Evolutionary conservation across 2,329 filamentous ascomycete genomes (phyloP).

Genomic region (Emericellopsis cladophorae): DNA sequence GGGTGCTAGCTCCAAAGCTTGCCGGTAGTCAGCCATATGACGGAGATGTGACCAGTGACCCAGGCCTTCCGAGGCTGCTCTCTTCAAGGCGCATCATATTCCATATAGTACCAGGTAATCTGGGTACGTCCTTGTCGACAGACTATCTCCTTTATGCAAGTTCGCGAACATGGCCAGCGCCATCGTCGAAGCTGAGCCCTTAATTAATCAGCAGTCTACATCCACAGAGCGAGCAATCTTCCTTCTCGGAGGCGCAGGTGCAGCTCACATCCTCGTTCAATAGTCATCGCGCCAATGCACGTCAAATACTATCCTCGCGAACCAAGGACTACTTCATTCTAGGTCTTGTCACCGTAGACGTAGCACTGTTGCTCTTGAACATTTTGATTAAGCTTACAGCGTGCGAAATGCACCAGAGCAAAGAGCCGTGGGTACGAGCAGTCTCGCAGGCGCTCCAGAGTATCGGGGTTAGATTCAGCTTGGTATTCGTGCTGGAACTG

Average conservation of each 20-base stretch:
- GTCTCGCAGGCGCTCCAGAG: slow-evolving; percentile 29
- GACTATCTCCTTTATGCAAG: too few relatives aligned
- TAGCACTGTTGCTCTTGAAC: slow-evolving; percentile 29
- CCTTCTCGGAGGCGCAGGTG: neutral
- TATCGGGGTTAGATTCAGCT: slow-evolving; percentile 46
- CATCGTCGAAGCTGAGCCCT: neutral
- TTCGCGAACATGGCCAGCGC: neutral
- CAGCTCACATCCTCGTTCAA: neutral
- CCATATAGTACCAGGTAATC: too few relatives aligned
- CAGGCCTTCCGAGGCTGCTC: too few relatives aligned
- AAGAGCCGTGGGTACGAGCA: slow-evolving; percentile 26
- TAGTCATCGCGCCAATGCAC: slow-evolving; percentile 2
- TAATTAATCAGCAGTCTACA: neutral
- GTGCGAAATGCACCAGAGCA: slow-evolving; percentile 27
- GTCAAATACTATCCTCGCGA: slow-evolving; percentile 18
- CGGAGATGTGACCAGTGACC: too few relatives aligned
- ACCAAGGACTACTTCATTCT: slow-evolving; percentile 32
- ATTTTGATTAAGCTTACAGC: slow-evolving; percentile 34
- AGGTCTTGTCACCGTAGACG: slow-evolving; percentile 29
- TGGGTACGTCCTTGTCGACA: too few relatives aligned
- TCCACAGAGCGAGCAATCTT: neutral
- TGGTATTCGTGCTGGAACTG: slow-evolving; percentile 53
- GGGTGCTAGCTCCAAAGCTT: too few relatives aligned
- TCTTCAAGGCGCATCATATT: too few relatives aligned
- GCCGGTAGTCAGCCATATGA: too few relatives aligned